These are phyloP conservation scores for Saccharomycopsis capsularis DNA, from an alignment of 805 yeast genomes.

Conservation along the genomic window DNA sequence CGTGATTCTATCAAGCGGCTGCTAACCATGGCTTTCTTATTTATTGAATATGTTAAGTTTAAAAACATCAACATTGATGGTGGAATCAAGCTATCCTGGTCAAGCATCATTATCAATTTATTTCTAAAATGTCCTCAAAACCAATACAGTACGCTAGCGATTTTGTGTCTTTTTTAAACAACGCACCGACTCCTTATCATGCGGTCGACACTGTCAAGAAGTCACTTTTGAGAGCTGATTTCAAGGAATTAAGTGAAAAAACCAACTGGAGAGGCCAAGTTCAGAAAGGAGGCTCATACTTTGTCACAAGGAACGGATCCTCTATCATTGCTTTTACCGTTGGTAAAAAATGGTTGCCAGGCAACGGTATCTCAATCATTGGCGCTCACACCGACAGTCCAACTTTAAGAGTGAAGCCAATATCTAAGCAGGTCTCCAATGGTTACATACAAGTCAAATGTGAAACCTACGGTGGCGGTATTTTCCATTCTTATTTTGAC, in stretches of 20 bases:
- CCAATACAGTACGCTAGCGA: constrained; percentile 29
- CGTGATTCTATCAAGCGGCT: no score
- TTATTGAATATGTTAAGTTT: no score
- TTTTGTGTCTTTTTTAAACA: constrained; percentile 70
- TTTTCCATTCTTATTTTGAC: constrained; percentile 97
- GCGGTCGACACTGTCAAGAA: constrained; percentile 64
- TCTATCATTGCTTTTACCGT: constrained; percentile 83
- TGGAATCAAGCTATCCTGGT: no score
- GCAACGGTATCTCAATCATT: constrained; percentile 78
- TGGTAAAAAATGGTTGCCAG: constrained; percentile 64
- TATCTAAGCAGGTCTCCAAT: constrained; percentile 59
- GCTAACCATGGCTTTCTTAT: no score
- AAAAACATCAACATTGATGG: no score
- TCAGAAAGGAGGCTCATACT: constrained; percentile 58
- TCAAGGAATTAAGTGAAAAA: constrained; percentile 65
- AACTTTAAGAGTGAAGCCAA: constrained; percentile 79
- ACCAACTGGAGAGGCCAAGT: constrained; percentile 57
- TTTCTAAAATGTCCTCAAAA: constrained; percentile 12
- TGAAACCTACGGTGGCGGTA: constrained; percentile 92
- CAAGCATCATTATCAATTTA: no score
- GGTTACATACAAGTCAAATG: constrained; percentile 89
- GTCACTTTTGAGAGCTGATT: constrained; percentile 56
- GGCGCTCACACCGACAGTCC: constrained; percentile 99
- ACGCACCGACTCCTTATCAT: constrained; percentile 92
- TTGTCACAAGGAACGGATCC: constrained; percentile 83